phyloP scores from a whole-genome alignment of 768 basidiomycete species.

The Mycena rebaudengoi region DNA sequence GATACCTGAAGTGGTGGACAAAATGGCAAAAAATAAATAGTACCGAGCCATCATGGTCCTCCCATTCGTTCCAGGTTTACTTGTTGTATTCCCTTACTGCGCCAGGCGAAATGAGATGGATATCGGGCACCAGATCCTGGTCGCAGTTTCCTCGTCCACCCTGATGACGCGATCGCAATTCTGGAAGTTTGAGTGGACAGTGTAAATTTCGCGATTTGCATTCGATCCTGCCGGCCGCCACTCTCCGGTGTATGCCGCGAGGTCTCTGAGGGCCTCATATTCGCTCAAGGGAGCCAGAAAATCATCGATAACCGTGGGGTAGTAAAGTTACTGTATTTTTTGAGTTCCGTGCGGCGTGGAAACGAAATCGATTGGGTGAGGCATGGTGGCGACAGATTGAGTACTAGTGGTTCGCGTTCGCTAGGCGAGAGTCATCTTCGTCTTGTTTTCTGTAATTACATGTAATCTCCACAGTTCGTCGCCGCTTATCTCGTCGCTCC shows the following conservation, averaged over 20 bases:
- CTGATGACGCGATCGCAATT: constrained; percentile 50
- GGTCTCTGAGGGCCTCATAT: constrained; percentile 46
- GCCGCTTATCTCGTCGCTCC: not conserved
- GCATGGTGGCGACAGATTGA: constrained; percentile 7
- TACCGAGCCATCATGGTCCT: too few relatives aligned
- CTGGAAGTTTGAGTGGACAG: constrained; percentile 47
- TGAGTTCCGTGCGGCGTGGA: constrained; percentile 44
- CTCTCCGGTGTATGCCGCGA: constrained; percentile 44
- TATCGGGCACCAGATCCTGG: constrained; percentile 46
- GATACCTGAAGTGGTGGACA: too few relatives aligned
- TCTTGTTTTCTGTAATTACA: too few relatives aligned
- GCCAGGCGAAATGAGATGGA: constrained; percentile 41
- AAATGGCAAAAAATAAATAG: too few relatives aligned
- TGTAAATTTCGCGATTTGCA: constrained; percentile 34
- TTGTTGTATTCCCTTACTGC: constrained; percentile 44
- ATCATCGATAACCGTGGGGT: constrained; percentile 51
- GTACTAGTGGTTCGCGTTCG: not conserved
- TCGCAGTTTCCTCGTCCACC: constrained; percentile 43
- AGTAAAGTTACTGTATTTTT: constrained; percentile 45
- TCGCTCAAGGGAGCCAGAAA: constrained; percentile 50
- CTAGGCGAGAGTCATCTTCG: constrained; percentile 42
- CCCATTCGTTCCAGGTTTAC: constrained; percentile 18
- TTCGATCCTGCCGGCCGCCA: constrained; percentile 50
- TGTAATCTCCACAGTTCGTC: constrained; percentile 28
- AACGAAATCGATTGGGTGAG: constrained; percentile 46